Evolutionary conservation across 176 grass and related monocot species (phyloP).

Genomic region (Oryza punctata): DNA sequence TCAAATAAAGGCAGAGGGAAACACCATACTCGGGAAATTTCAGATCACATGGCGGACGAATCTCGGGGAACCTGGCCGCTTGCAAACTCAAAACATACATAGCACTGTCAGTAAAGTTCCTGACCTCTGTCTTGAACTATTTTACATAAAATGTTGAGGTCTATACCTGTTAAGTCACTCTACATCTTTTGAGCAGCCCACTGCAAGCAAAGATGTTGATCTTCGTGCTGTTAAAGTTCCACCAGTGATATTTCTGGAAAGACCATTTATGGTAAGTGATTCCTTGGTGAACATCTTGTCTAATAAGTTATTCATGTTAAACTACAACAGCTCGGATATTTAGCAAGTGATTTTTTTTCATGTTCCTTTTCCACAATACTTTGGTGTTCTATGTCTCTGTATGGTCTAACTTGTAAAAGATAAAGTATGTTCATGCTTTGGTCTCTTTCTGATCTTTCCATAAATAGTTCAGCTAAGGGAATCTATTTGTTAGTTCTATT

Average conservation of each 20-base stretch:
- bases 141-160: constrained; percentile 13
- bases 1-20: constrained; percentile 66
- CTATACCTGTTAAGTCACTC: constrained; percentile 16
- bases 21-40: constrained; percentile 96
- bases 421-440: not conserved
- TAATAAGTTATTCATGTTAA: not conserved
- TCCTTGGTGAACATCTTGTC: constrained; percentile 10
- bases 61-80: constrained; percentile 94
- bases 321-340: constrained; percentile 9
- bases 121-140: constrained; percentile 17
- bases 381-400: not conserved
- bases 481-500: constrained; percentile 17
- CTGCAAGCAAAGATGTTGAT: constrained; percentile 74
- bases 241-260: constrained; percentile 70
- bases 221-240: constrained; percentile 67
- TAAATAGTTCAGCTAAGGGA: not conserved
- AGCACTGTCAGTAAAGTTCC: constrained; percentile 68
- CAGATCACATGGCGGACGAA: constrained; percentile 98
- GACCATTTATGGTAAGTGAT: constrained; percentile 76
- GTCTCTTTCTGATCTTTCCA: not conserved
- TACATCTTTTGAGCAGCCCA: constrained; percentile 61
- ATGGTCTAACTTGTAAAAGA: not conserved
- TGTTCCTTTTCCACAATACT: not conserved
- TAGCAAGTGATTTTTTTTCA: constrained; percentile 21
- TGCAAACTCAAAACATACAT: constrained; percentile 97